Conservation (phyloP, 2,329 filamentous ascomycete species). For the Ilyonectria destructans region DNA sequence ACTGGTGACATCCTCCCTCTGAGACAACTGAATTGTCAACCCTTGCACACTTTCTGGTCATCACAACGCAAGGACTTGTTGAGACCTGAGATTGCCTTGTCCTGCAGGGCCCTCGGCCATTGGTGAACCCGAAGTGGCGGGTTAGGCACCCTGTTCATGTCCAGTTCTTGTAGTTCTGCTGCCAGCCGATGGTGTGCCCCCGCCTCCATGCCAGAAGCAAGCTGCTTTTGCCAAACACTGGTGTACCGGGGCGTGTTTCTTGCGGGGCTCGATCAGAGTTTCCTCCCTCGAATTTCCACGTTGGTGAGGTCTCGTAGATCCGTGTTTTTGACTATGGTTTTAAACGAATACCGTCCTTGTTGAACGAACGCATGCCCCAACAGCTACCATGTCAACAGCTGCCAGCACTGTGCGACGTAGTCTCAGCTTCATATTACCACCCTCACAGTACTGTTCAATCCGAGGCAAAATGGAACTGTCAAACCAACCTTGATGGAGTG, state of each 20-base stretch:
- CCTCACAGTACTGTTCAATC: conserved; percentile 2
- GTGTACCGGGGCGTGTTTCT: background rate
- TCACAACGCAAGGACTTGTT: background rate
- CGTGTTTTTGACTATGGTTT: conserved; percentile 7
- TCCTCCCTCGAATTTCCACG: background rate
- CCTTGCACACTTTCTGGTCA: background rate
- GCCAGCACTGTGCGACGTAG: background rate
- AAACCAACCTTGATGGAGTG: background rate
- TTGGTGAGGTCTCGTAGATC: background rate
- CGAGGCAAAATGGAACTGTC: conserved; percentile 3
- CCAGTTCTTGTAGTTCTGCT: background rate
- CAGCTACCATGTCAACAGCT: background rate
- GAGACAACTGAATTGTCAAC: background rate
- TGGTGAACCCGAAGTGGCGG: conserved; percentile 8
- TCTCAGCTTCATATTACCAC: conserved; percentile 5
- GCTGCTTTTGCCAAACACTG: background rate
- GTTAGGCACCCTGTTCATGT: background rate
- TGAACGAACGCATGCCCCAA: conserved; percentile 3
- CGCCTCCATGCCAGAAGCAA: background rate
- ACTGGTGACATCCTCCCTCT: background rate
- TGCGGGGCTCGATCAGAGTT: background rate
- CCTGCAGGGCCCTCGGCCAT: background rate
- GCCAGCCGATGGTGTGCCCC: background rate
- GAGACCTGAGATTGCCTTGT: background rate
- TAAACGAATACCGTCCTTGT: background rate